Percentiles rank a stretch among this genome's conserved stretches.
Conservation (phyloP, 495 filamentous ascomycete species). For the Aspergillus egyptiacus region DNA sequence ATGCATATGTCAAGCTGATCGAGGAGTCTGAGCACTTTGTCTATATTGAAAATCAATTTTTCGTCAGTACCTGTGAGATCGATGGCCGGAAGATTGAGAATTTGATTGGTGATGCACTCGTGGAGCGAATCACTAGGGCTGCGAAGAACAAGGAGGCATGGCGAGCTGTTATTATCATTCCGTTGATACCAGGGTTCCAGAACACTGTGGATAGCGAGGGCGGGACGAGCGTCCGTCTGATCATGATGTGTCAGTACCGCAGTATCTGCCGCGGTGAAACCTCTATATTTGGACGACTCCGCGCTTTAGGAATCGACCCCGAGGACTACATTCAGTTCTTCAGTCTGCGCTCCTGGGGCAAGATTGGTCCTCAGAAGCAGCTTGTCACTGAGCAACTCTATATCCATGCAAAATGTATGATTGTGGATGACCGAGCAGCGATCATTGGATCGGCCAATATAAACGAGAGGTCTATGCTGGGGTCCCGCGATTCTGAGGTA, state of each 20-base stretch:
- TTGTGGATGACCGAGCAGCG: slow-evolving; percentile 89
- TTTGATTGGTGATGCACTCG: slow-evolving; percentile 88
- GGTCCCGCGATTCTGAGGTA: slow-evolving; percentile 84
- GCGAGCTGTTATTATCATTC: slow-evolving; percentile 91
- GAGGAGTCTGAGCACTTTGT: slow-evolving; percentile 94
- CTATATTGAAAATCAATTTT: slow-evolving; percentile 99
- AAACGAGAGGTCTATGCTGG: slow-evolving; percentile 95
- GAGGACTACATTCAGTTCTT: slow-evolving; percentile 97
- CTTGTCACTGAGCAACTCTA: slow-evolving; percentile 96
- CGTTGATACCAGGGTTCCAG: slow-evolving; percentile 96
- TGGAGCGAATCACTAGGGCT: slow-evolving; percentile 83
- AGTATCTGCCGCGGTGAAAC: slow-evolving; percentile 93
- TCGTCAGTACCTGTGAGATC: slow-evolving; percentile 87
- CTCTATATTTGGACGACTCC: slow-evolving; percentile 84
- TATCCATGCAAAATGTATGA: slow-evolving; percentile 95
- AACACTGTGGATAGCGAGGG: slow-evolving; percentile 92
- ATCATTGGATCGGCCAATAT: slow-evolving; percentile 99
- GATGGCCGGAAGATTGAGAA: slow-evolving; percentile 86
- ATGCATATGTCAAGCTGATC: slow-evolving; percentile 91
- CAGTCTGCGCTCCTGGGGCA: slow-evolving; percentile 87
- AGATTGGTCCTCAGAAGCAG: slow-evolving; percentile 73
- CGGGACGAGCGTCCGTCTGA: slow-evolving; percentile 87
- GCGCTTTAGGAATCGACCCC: slow-evolving; percentile 79
- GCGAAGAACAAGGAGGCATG: slow-evolving; percentile 81
- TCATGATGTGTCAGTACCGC: slow-evolving; percentile 96